Evolutionary conservation across 2,329 filamentous ascomycete genomes (phyloP).

Genomic region (Amauroascus niger): DNA sequence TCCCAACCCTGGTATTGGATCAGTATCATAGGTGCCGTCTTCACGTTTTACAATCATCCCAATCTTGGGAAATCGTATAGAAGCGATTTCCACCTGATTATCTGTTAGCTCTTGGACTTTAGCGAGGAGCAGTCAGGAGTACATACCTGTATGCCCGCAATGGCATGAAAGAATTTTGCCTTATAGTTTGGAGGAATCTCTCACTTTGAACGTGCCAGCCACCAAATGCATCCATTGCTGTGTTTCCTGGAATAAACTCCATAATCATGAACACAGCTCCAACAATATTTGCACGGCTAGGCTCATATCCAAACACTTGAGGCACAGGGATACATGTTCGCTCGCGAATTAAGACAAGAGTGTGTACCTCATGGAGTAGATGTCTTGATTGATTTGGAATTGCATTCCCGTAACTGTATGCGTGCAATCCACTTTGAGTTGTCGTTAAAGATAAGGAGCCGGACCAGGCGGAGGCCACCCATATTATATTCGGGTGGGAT

Average conservation of each 20-base stretch:
- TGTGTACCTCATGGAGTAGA: background rate
- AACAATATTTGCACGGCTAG: constrained; percentile 18
- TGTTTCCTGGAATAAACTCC: constrained; percentile 23
- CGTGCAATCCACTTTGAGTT: constrained; percentile 2
- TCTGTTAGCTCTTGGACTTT: background rate
- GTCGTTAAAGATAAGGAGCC: constrained; percentile 3
- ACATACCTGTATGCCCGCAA: constrained; percentile 4
- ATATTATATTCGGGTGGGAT: background rate
- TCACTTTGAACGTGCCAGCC: constrained; percentile 8
- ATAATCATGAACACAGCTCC: constrained; percentile 27
- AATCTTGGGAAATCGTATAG: constrained; percentile 18
- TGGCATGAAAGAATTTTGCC: constrained; percentile 6
- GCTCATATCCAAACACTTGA: constrained; percentile 21
- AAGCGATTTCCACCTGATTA: constrained; percentile 15
- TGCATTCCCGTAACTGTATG: background rate
- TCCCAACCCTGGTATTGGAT: constrained; percentile 16
- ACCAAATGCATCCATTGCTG: background rate
- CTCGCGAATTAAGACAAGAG: background rate
- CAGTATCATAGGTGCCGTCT: constrained; percentile 15
- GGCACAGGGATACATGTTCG: constrained; percentile 17
- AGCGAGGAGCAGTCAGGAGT: background rate
- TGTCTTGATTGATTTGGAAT: background rate
- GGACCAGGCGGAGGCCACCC: background rate
- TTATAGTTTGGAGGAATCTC: constrained; percentile 7
- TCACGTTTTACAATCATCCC: constrained; percentile 12